phyloP scores from a whole-genome alignment of 768 basidiomycete genomes.

The Pleurotus salmoneostramineus region DNA sequence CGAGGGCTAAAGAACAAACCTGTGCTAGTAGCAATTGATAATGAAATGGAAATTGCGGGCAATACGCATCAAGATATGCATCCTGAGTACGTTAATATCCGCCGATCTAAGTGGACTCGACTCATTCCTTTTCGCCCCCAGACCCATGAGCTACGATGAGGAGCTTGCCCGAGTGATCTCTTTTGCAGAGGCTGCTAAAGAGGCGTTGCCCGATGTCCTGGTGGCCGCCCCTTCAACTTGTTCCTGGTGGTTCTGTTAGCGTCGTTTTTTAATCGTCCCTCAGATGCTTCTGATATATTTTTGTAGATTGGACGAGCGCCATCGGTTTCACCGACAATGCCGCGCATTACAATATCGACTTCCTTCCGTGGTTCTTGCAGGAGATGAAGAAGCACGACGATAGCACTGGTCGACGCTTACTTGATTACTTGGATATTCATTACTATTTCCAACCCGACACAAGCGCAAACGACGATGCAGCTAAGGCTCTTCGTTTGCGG shows the following conservation, averaged over 20 bases:
- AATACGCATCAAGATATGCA: slow-evolving; percentile 58
- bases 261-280: not conserved
- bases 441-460: slow-evolving; percentile 53
- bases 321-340: slow-evolving; percentile 45
- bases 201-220: slow-evolving; percentile 11
- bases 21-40: slow-evolving; percentile 43
- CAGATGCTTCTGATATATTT: not conserved
- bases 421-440: slow-evolving; percentile 56
- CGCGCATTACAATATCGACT: slow-evolving; percentile 49
- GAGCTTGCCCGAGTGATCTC: not conserved
- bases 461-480: slow-evolving; percentile 46
- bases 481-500: slow-evolving; percentile 45
- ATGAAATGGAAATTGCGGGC: slow-evolving; percentile 53
- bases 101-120: too few species aligned
- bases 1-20: slow-evolving; percentile 43
- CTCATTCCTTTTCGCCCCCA: slow-evolving; percentile 11
- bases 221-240: slow-evolving; percentile 16
- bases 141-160: slow-evolving; percentile 38
- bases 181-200: slow-evolving; percentile 9
- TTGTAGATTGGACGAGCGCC: slow-evolving; percentile 46
- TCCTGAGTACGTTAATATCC: slow-evolving; percentile 28
- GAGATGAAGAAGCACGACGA: slow-evolving; percentile 39
- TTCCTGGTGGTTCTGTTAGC: slow-evolving; percentile 15
- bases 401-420: slow-evolving; percentile 32
- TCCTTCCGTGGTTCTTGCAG: slow-evolving; percentile 51